Percentiles rank a stretch among this genome's conserved stretches.
phyloP scores from a whole-genome alignment of 306 rosid species.

The Senna tora region DNA sequence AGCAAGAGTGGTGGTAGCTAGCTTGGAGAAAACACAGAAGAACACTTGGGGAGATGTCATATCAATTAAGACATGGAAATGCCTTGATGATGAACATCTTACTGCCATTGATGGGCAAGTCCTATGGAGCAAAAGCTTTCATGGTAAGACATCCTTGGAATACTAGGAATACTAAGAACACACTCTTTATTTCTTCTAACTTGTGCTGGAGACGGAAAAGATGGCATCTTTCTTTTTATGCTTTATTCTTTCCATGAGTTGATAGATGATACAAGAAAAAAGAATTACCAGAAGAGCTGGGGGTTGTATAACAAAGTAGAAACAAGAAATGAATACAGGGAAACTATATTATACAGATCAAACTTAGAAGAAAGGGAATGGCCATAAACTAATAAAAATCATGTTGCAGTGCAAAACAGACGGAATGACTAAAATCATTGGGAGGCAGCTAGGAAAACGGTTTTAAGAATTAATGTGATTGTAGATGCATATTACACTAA shows the following conservation, averaged over 20 bases:
- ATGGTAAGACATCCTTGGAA: conserved; percentile 50
- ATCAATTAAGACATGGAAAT: conserved; percentile 82
- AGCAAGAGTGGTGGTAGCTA: conserved; percentile 71
- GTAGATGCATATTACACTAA: background rate
- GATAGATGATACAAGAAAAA: background rate
- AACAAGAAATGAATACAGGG: too few relatives aligned
- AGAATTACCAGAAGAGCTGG: background rate
- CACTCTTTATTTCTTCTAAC: conserved; percentile 22
- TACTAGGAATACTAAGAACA: background rate
- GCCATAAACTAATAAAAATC: too few relatives aligned
- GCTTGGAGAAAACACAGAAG: conserved; percentile 55
- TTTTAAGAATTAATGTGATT: background rate
- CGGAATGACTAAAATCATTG: background rate
- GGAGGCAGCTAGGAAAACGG: background rate
- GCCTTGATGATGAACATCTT: conserved; percentile 68
- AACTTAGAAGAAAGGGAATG: too few relatives aligned
- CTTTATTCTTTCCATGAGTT: conserved; percentile 7
- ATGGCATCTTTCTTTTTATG: conserved; percentile 6
- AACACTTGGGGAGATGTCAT: conserved; percentile 71
- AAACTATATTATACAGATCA: too few relatives aligned
- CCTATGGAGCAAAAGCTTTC: conserved; percentile 69
- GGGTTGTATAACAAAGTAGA: too few relatives aligned
- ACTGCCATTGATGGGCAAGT: conserved; percentile 56
- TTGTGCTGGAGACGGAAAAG: conserved; percentile 15
- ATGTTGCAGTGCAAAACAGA: too few relatives aligned